Base-by-base conservation (phyloP, 352 stramenopile genomes). In the Pythium dissimile region DNA sequence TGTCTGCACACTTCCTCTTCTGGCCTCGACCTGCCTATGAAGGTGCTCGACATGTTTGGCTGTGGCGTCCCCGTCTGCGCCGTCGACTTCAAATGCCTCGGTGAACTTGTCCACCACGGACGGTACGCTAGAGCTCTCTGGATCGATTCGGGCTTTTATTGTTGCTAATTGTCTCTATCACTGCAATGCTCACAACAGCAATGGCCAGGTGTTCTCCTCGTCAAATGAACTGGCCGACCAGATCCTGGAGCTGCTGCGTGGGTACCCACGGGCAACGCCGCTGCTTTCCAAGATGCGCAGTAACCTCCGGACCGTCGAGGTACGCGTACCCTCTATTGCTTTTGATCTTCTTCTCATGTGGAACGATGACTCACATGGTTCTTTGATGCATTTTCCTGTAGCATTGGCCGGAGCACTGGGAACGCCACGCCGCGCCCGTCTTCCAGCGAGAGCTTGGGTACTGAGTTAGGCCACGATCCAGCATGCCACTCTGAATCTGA, bases 1-100 rank as follows among this genome's bases (percentile, higher is more conserved):
- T 99, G 91, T 28, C 79, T 99, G n/a, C 98, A 99, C 80, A 99
- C 95, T 10, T 99, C 94, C 5, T 99, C 96, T 3, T 98, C 89
- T 5, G 97, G 97, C 1, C 71, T 99, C 30, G 97, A 99, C 73
- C 72, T 99, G 38, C 97, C 97, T 5, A 99, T 99, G 97, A 99
- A 99, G 58, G 96, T 99, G 39, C 75, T 99, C 30, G 97, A 99
- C 75, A 98, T 99, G 92, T 99, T 99, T 81, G 97, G 97, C 31
- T 97, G 89, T 56, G 83, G 87, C 13, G 77, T 99, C 31, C 97
- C 97, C 16, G 97, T 99, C 0, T 98, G 95, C 64, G 97, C 97
- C 3, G 84, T 98, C 28, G 75, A 73, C 37, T 99, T 99, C 80
- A 73, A 89, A 49, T 98, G 94, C 60, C 70, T 99, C n/a, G 66